Conservation (phyloP, 169 alveolate genomes). For the Cryptosporidium sp. region DNA sequence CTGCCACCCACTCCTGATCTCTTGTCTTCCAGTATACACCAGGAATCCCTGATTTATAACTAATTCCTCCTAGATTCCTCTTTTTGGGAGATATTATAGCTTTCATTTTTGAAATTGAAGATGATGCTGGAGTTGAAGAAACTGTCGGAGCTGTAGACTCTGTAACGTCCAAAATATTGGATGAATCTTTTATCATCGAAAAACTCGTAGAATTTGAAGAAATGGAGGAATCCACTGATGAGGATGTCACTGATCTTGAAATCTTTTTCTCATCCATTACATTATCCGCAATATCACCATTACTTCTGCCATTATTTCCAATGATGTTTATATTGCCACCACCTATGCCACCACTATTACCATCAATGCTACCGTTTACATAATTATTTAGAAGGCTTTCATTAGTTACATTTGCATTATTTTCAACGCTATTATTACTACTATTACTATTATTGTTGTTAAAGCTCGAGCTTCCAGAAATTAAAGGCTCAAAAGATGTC, state of each 20-base stretch:
- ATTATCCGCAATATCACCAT: not conserved
- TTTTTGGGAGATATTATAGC: slow-evolving; percentile 27
- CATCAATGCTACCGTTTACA: not conserved
- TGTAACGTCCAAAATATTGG: slow-evolving; percentile 10
- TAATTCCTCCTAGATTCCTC: not conserved
- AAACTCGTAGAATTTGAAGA: slow-evolving; percentile 35
- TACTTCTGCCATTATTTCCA: not conserved
- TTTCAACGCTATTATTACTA: not conserved
- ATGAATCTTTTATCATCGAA: slow-evolving; percentile 5
- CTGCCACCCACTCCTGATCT: slow-evolving; percentile 75
- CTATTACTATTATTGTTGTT: not conserved
- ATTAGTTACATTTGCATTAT: not conserved
- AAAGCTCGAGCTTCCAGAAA: not conserved
- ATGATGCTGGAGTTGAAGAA: slow-evolving; percentile 33
- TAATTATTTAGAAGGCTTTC: not conserved
- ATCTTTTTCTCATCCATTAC: not conserved
- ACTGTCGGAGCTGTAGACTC: slow-evolving; percentile 39
- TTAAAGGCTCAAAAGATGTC: not conserved
- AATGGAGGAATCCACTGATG: slow-evolving; percentile 31
- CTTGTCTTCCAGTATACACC: slow-evolving; percentile 74
- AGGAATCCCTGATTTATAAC: slow-evolving; percentile 72
- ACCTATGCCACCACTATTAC: not conserved
- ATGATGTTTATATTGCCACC: not conserved
- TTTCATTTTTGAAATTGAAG: slow-evolving; percentile 32
- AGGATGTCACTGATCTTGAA: slow-evolving; percentile 53